Base-by-base conservation (phyloP, 129 eudicot genomes). In the Ambrosia artemisiifolia region DNA sequence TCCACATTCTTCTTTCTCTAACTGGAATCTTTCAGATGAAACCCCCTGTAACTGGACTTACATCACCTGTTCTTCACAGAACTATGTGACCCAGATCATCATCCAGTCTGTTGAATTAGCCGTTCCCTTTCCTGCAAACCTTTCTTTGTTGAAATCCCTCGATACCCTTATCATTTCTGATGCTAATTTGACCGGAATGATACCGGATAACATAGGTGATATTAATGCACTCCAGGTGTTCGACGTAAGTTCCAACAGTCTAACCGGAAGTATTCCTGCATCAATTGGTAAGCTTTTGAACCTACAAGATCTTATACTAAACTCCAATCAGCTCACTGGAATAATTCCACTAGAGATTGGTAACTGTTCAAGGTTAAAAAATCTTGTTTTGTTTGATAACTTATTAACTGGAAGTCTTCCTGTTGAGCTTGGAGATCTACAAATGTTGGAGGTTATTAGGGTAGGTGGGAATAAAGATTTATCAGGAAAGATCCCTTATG, bases 1-100 rank as follows among this genome's bases (percentile, higher is more conserved):
- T 13, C 16, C 44, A 10, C 60, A 80, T 66, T 43, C 86, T 13
- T 66, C 70, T 0, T 82, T 91, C 20, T 84, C 92, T 43, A 80
- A 64, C n/a, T 91, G 97, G 97, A 84, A 82, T 11, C 73, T 73
- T 6, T 54, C 48, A 44, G 91, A 88, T 71, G n/a, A 86, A 5
- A 84, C 70, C 71, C 97, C 97, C 16, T 91, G 97, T 76, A 80
- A 82, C 28, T 91, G 97, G 97, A 30, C 97, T 17, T 80, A 63
- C 82, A 67, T 91, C 42, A 72, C 83, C 8, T 91, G 97, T 77
- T 85, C 89, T 19, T 24, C 82, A 11, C 73, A 83, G 64, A 44
- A 78, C 2, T 74, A 57, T 17, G 95, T 91, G 3, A 88, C 91
- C 32, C 74, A 91, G 36, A 88, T 91, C 40, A 48, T 75, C 20